Base-by-base conservation (phyloP, 495 filamentous ascomycete species). In the Tuber aestivum region DNA sequence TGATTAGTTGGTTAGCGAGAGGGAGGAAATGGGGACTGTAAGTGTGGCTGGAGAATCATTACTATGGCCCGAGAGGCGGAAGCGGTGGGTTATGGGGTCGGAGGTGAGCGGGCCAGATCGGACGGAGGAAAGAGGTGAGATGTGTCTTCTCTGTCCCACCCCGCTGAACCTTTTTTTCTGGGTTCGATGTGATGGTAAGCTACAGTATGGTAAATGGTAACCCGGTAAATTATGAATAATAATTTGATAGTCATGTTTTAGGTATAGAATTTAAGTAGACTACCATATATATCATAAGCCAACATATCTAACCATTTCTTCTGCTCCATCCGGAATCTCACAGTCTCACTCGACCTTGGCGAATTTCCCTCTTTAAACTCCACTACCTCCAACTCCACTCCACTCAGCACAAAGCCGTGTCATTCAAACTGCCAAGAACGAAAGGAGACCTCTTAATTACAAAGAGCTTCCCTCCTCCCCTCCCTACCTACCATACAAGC, bases 21-120 rank as follows among this genome's bases (percentile, higher is more conserved):
- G 18, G 45, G 45, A 48, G 20, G 45, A 38, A 21, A 68, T 44
- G 48, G 74, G 72, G 74, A 72, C 44, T 23, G 45, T n/a, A 50
- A 50, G 48, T 61, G 50, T 61, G 50, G 50, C 50, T 61, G 50
- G 50, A n/a, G n/a, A n/a, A n/a, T n/a, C n/a, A n/a, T 32, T 9
- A 27, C n/a, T 61, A 12, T 4, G 50, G 50, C 50, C 32, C 2
- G n/a, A 16, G 12, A 10, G n/a, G 50, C 4, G n/a, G n/a, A 16
- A 27, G 12, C 45, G n/a, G n/a, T 32, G 4, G 12, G 50, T 9
- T 4, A 32, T n/a, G 23, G 23, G 21, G n/a, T 50, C 23, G 23
- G 48, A 27, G 23, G 48, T n/a, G 4, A 56, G 48, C 48, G n/a
- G 3, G 45, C 23, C 45, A 23, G 45, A n/a, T 50, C 21, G 20